Evolutionary conservation across 2,329 filamentous ascomycete species (phyloP), one percentile per base, ranked within the genome.

Genomic region (Trichoderma arundinaceum): DNA sequence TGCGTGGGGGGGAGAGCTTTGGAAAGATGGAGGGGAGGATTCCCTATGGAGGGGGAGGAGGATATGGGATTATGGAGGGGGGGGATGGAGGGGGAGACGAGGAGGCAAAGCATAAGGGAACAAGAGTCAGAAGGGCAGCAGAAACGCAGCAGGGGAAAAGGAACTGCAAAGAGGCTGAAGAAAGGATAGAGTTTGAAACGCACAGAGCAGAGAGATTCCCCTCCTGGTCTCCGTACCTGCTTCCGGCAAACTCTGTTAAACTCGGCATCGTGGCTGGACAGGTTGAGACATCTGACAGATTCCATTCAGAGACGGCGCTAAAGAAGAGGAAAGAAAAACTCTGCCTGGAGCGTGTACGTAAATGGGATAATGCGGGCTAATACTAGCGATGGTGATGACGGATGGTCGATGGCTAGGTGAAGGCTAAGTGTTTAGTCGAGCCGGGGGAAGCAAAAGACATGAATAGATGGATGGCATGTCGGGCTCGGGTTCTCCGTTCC

Each of bases 101-200:
- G 46, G 22, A 38, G 17, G 2, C 10, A 41, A 19, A 38, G 17
- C 17, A 43, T 32, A 39, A 48, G 58, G 58, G 46, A 52, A 43
- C 35, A 41, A 62, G 48, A 62, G 59, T 62, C 59, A 62, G 32
- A 62, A 62, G 59, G 59, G 59, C 59, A 53, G 59, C 59, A 43
- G 35, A 33, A 32, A 44, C 46, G n/a, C 17, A 8, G 52, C 43
- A 17, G 12, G 39, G 43, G 15, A 46, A 38, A n/a, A 41, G 32
- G 7, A 41, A 38, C 9, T 28, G 46, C 33, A 15, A 57, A 33
- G 19, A 43, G 52, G 52, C 15, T 33, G 9, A 22, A 53, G 59
- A 33, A 43, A 53, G 48, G n/a, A 53, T 43, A 62, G 48, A 53
- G 59, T 62, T 46, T 62, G 48, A 44, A 61, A 61, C 46, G 46